phyloP scores from a whole-genome alignment of 2,329 filamentous ascomycete species.

The Claviceps pusilla region DNA sequence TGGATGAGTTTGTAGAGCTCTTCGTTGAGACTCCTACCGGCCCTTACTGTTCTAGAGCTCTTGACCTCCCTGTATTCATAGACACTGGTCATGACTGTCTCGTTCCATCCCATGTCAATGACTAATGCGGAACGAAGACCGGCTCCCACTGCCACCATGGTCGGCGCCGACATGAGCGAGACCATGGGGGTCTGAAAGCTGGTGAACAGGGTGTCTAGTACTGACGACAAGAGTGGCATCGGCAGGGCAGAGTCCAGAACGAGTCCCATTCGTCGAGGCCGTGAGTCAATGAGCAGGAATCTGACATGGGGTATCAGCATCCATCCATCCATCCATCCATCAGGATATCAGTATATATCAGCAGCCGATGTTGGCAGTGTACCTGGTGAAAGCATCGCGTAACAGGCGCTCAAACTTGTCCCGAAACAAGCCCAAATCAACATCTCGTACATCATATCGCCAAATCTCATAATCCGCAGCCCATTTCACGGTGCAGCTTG shows the following conservation, averaged over 20 bases:
- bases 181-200: constrained; percentile 68
- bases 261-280: constrained; percentile 58
- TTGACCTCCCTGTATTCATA: constrained; percentile 81
- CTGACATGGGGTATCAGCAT: constrained; percentile 20
- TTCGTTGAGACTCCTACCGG: constrained; percentile 55
- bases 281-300: constrained; percentile 56
- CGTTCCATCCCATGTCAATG: constrained; percentile 83
- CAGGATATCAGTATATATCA: background rate
- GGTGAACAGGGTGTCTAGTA: constrained; percentile 65
- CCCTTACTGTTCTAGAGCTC: constrained; percentile 55
- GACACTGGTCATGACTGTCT: constrained; percentile 71
- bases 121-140: constrained; percentile 76
- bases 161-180: constrained; percentile 63
- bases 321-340: background rate
- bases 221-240: constrained; percentile 58
- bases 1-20: constrained; percentile 51
- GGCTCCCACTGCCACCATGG: constrained; percentile 61
- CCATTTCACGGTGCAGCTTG: constrained; percentile 38
- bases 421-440: constrained; percentile 65
- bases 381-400: constrained; percentile 70
- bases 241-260: constrained; percentile 66
- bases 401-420: constrained; percentile 78
- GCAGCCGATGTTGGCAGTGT: constrained; percentile 10
- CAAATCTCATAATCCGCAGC: constrained; percentile 59
- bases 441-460: constrained; percentile 53